Evolutionary conservation across 2,329 filamentous ascomycete species (phyloP), one percentile per base, ranked within the genome.

Genomic region (Pyrenophora tritici-repentis): DNA sequence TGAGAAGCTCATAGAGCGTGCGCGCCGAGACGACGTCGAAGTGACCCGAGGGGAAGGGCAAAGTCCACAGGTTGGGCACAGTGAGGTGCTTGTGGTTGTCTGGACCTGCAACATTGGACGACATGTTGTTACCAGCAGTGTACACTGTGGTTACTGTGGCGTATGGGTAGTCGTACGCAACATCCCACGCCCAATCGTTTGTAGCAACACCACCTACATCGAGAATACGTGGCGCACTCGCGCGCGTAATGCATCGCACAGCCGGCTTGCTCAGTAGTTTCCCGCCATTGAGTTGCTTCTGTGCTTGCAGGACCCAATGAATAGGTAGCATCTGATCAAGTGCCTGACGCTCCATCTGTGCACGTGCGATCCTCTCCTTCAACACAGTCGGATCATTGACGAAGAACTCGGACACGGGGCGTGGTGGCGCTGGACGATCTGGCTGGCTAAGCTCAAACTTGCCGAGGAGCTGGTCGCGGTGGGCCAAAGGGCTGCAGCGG

Each of bases 161-260:
- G 70, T 90, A 87, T 14, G 90, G 90, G 73, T 92, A 94, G 71
- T 93, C 88, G 41, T 89, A 81, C 1, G 94, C 91, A 50, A 91
- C 89, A 69, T 94, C 87, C 94, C 94, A 99, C 17, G 90, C 93
- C 94, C 94, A 99, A 73, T 96, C 91, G 69, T 91, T 93, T 12
- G 89, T 85, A 0, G 88, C 82, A 68, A 93, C 87, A 37, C 92
- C 92, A 41, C 90, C 91, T 29, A 97, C 85, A 69, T 97, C 93
- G 20, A 97, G 83, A 50, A 97, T 87, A 16, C 82, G 81, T 73
- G 86, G 86, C 47, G 83, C 81, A 18, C 81, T 81, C 60, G 88
- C 83, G 43, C 90, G 78, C n/a, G 73, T 70, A 40, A 77, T 64
- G 37, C 69, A 71, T 70, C 55, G 61, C 29, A 50, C 57, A 32